A percentile compares a stretch with the other conserved stretches of the same genome.
These are phyloP conservation scores for Metschnikowia corniflorae DNA, from an alignment of 805 yeast genomes.

Conservation along the genomic window DNA sequence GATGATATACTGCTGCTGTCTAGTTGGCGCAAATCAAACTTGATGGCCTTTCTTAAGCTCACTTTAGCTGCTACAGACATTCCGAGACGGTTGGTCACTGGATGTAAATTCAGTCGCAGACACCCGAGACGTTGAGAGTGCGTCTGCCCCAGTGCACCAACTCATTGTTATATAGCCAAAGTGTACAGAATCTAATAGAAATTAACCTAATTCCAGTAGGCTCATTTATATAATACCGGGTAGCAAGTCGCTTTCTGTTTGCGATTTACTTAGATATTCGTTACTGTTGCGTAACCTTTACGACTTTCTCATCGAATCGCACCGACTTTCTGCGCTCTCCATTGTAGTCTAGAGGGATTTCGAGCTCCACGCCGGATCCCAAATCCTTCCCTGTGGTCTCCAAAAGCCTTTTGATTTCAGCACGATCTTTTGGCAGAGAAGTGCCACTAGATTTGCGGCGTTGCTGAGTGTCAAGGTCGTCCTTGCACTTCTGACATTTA, in stretches of 20 bases:
- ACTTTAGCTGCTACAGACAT: conserved; percentile 20
- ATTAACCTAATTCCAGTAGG: no score
- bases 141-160: background rate
- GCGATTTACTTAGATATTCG: no score
- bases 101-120: no score
- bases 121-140: no score
- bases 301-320: conserved; percentile 60
- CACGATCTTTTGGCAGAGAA: conserved; percentile 22
- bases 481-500: conserved; percentile 60
- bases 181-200: no score
- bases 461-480: conserved; percentile 45
- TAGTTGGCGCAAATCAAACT: conserved; percentile 19
- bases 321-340: conserved; percentile 60
- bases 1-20: conserved; percentile 13
- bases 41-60: conserved; percentile 25
- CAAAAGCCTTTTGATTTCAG: conserved; percentile 48
- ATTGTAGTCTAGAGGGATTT: conserved; percentile 34
- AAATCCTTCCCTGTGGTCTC: conserved; percentile 34
- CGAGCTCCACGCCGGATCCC: conserved; percentile 40
- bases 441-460: conserved; percentile 42
- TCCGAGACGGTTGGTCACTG: no score
- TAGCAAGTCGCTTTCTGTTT: no score
- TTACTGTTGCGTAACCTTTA: conserved; percentile 1
- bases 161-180: no score
- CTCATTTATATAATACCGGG: no score